Conservation (phyloP, 1,284 basidiomycete species). For the Malassezia pachydermatis region DNA sequence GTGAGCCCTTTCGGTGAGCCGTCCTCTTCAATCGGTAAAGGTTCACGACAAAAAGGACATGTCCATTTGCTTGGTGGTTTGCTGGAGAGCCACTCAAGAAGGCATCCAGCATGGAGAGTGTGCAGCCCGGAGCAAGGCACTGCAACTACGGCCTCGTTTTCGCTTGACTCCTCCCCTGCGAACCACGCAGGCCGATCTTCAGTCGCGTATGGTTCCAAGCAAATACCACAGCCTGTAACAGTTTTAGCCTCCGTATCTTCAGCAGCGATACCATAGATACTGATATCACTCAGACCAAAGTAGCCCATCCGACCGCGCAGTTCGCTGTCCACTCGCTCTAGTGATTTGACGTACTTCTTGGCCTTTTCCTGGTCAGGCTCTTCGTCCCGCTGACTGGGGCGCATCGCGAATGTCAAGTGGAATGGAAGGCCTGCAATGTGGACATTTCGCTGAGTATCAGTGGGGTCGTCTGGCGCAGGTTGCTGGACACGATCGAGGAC, state of each 20-base stretch:
- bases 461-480: neutral
- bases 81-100: conserved; percentile 36
- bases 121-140: conserved; percentile 42
- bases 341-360: conserved; percentile 24
- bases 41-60: conserved; percentile 39
- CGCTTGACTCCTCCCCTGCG: conserved; percentile 27
- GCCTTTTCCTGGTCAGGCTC: conserved; percentile 27
- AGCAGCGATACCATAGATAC: conserved; percentile 18
- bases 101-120: conserved; percentile 34
- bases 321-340: conserved; percentile 41
- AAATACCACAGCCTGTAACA: conserved; percentile 36
- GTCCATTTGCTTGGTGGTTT: conserved; percentile 36
- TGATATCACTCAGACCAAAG: conserved; percentile 36
- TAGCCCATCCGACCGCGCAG: conserved; percentile 39
- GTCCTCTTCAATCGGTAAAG: conserved; percentile 6
- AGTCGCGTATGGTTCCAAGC: conserved; percentile 33
- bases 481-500: conserved; percentile 15
- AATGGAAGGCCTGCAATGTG: conserved; percentile 28
- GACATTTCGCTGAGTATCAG: neutral
- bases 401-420: conserved; percentile 29
- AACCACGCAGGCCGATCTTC: conserved; percentile 39
- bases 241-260: conserved; percentile 2
- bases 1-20: neutral
- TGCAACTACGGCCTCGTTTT: conserved; percentile 34
- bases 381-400: conserved; percentile 20